Evolutionary conservation across 768 basidiomycete species (phyloP).

Genomic region (Suillus subalutaceus): DNA sequence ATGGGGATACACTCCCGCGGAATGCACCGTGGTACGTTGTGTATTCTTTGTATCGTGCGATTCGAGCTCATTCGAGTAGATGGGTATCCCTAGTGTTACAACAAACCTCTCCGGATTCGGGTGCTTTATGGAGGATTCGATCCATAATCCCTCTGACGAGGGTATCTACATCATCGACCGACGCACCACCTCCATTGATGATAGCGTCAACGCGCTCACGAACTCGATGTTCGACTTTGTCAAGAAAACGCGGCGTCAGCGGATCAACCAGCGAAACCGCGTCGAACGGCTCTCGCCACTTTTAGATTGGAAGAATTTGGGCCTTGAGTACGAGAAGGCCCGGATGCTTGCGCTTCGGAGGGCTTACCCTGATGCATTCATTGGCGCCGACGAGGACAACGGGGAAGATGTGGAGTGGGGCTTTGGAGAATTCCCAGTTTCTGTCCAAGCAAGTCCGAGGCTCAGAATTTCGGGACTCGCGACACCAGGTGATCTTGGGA

Average conservation of each 20-base stretch:
- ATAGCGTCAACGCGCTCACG: constrained; percentile 84
- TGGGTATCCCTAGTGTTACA: constrained; percentile 97
- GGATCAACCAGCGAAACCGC: constrained; percentile 98
- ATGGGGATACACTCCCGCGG: constrained; percentile 96
- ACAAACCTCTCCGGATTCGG: constrained; percentile 99
- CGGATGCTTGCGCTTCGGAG: constrained; percentile 88
- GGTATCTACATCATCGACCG: constrained; percentile 97
- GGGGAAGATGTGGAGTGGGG: constrained; percentile 40
- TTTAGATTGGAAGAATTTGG: constrained; percentile 98
- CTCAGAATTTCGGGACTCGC: constrained; percentile 73
- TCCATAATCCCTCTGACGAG: constrained; percentile 92
- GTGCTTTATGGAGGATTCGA: constrained; percentile 97
- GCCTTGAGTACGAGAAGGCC: constrained; percentile 96
- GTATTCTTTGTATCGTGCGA: constrained; percentile 7
- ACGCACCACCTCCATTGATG: constrained; percentile 85
- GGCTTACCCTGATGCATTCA: constrained; percentile 95
- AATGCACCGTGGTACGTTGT: constrained; percentile 89
- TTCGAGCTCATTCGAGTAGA: constrained; percentile 45
- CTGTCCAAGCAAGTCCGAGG: constrained; percentile 87
- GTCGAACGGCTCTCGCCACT: constrained; percentile 93
- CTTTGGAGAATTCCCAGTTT: constrained; percentile 27
- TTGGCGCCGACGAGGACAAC: constrained; percentile 55
- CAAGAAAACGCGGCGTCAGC: constrained; percentile 87
- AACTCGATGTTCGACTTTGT: constrained; percentile 76
- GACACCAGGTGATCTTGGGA: constrained; percentile 93